Conservation (phyloP, 768 basidiomycete genomes). For the Pleurotus pulmonarius region DNA sequence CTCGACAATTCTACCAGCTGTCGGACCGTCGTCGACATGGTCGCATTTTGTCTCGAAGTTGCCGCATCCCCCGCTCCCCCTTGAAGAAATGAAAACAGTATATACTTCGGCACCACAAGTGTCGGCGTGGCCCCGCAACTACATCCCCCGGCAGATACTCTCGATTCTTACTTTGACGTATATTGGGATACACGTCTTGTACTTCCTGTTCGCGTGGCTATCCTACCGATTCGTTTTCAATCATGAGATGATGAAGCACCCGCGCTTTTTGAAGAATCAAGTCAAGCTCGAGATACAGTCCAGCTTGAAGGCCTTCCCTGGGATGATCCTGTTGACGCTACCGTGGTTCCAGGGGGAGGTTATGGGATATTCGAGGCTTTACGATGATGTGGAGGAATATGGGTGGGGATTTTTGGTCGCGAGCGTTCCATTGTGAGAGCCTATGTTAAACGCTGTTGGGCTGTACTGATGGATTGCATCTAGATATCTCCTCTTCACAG, state of each 20-base stretch:
- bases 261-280: constrained; percentile 89
- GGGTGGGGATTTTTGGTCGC: constrained; percentile 70
- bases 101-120: constrained; percentile 27
- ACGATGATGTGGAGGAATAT: constrained; percentile 75
- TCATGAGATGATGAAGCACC: constrained; percentile 93
- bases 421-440: constrained; percentile 65
- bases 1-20: constrained; percentile 30
- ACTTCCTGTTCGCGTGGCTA: constrained; percentile 83
- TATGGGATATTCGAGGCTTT: constrained; percentile 76
- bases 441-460: no score
- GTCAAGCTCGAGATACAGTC: constrained; percentile 72
- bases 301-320: constrained; percentile 76
- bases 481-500: constrained; percentile 84
- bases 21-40: constrained; percentile 40
- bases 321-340: constrained; percentile 78
- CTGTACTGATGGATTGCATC: background rate
- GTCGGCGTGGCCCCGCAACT: constrained; percentile 85
- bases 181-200: constrained; percentile 79
- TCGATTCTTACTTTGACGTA: constrained; percentile 73
- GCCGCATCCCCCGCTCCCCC: constrained; percentile 51
- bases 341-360: constrained; percentile 96
- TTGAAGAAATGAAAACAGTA: constrained; percentile 28
- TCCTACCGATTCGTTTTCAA: constrained; percentile 91
- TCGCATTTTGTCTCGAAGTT: constrained; percentile 49
- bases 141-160: constrained; percentile 71